These are phyloP conservation scores for Scheffersomyces ergatensis DNA, from an alignment of 805 yeast genomes.

Conservation along the genomic window DNA sequence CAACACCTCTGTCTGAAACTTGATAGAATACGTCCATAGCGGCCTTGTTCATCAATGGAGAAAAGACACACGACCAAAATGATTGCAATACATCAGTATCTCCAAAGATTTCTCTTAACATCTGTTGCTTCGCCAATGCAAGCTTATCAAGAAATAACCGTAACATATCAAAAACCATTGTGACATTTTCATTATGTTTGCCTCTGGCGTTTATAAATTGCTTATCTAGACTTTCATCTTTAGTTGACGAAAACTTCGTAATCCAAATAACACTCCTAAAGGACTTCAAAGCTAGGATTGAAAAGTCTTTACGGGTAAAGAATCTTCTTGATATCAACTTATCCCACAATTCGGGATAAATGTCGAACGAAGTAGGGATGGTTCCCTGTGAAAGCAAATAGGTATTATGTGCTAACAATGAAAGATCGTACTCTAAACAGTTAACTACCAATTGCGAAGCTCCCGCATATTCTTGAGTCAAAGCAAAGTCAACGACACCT, in stretches of 20 bases:
- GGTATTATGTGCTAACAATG: conserved; percentile 29
- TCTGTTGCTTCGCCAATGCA: conserved; percentile 26
- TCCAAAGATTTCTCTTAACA: conserved; percentile 18
- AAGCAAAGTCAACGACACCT: conserved; percentile 20
- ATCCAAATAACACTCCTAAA: conserved; percentile 16
- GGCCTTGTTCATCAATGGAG: conserved; percentile 65
- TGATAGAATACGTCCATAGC: conserved; percentile 73
- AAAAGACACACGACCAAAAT: conserved; percentile 71
- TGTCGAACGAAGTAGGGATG: conserved; percentile 28
- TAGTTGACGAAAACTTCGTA: conserved; percentile 21
- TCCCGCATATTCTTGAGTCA: conserved; percentile 11
- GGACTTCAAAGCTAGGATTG: conserved; percentile 10
- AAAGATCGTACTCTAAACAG: conserved; percentile 46
- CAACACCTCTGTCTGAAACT: conserved; percentile 65
- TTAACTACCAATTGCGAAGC: conserved; percentile 37
- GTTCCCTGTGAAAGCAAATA: conserved; percentile 13
- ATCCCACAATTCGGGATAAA: conserved; percentile 32
- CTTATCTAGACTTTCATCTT: conserved; percentile 14
- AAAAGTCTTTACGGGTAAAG: conserved; percentile 4
- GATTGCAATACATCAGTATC: conserved; percentile 49
- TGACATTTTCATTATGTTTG: conserved; percentile 30
- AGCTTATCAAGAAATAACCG: conserved; percentile 27
- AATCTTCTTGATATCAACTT: conserved; percentile 8
- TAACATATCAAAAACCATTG: conserved; percentile 16
- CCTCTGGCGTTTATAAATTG: conserved; percentile 20